Conservation (phyloP, 2,329 filamentous ascomycete species). For the Alternaria gansuensis region DNA sequence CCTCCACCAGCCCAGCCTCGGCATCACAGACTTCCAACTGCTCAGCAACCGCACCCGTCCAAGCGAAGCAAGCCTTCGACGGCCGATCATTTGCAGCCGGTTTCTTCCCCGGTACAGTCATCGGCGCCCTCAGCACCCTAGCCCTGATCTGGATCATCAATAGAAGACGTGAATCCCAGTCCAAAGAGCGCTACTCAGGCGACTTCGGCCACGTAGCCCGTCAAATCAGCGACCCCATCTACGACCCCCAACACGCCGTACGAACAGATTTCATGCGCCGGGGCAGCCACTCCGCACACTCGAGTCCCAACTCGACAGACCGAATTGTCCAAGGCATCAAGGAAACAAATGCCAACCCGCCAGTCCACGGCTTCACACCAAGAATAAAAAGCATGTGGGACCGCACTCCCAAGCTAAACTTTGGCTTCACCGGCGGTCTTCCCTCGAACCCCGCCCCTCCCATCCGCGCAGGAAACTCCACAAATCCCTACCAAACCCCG, state of each 20-base stretch:
- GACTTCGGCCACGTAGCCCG: slow-evolving; percentile 52
- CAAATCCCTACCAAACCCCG: slow-evolving; percentile 47
- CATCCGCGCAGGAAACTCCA: slow-evolving; percentile 40
- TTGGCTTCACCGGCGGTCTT: slow-evolving; percentile 37
- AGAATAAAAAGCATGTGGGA: slow-evolving; percentile 50
- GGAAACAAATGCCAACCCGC: slow-evolving; percentile 22
- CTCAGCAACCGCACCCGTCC: slow-evolving; percentile 25
- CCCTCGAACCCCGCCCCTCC: slow-evolving; percentile 35
- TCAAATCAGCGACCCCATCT: slow-evolving; percentile 53
- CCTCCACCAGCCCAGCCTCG: slow-evolving; percentile 42
- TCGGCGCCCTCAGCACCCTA: slow-evolving; percentile 47
- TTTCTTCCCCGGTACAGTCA: slow-evolving; percentile 50
- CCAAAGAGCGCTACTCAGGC: slow-evolving; percentile 47
- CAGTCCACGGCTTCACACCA: slow-evolving; percentile 40
- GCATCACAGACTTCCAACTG: slow-evolving; percentile 44
- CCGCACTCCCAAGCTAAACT: slow-evolving; percentile 46
- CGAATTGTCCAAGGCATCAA: slow-evolving; percentile 38
- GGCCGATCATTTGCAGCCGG: slow-evolving; percentile 52
- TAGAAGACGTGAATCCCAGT: slow-evolving; percentile 43
- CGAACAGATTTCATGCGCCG: slow-evolving; percentile 52
- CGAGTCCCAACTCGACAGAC: slow-evolving; percentile 40
- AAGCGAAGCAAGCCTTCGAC: slow-evolving; percentile 38
- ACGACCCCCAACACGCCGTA: slow-evolving; percentile 47
- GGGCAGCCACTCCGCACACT: slow-evolving; percentile 37
- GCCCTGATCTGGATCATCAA: slow-evolving; percentile 48